These are phyloP conservation scores for Fragaria vesca DNA, from an alignment of 306 rosid species.

Conservation along the genomic window DNA sequence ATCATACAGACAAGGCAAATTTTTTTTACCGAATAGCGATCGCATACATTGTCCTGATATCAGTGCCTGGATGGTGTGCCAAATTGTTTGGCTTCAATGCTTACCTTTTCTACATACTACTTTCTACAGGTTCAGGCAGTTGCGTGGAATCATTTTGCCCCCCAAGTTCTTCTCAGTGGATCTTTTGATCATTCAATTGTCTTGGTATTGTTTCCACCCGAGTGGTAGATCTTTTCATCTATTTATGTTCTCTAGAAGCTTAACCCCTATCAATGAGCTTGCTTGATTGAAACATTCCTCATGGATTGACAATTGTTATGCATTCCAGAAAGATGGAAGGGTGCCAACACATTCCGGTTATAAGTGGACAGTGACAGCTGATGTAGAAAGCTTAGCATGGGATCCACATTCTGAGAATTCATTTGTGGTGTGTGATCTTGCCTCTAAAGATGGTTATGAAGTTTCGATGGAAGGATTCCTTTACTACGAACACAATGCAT, in stretches of 20 bases:
- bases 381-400: conserved; percentile 96
- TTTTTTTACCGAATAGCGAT: conserved; percentile 9
- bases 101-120: conserved; percentile 19
- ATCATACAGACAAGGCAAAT: conserved; percentile 83
- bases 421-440: conserved; percentile 64
- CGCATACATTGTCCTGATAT: background rate
- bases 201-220: conserved; percentile 54
- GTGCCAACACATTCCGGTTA: conserved; percentile 78
- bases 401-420: conserved; percentile 80
- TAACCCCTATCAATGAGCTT: background rate
- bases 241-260: background rate
- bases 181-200: conserved; percentile 82
- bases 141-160: conserved; percentile 80
- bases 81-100: conserved; percentile 21
- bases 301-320: conserved; percentile 21
- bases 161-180: conserved; percentile 86
- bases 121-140: conserved; percentile 86
- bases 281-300: conserved; percentile 10
- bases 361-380: conserved; percentile 72
- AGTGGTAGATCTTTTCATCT: conserved; percentile 4
- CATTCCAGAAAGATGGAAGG: conserved; percentile 85
- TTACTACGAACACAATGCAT: background rate
- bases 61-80: background rate
- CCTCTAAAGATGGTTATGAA: conserved; percentile 6
- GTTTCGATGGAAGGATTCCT: no score